Base-by-base conservation (phyloP, 1,284 basidiomycete species). In the Entoloma clypeatum region DNA sequence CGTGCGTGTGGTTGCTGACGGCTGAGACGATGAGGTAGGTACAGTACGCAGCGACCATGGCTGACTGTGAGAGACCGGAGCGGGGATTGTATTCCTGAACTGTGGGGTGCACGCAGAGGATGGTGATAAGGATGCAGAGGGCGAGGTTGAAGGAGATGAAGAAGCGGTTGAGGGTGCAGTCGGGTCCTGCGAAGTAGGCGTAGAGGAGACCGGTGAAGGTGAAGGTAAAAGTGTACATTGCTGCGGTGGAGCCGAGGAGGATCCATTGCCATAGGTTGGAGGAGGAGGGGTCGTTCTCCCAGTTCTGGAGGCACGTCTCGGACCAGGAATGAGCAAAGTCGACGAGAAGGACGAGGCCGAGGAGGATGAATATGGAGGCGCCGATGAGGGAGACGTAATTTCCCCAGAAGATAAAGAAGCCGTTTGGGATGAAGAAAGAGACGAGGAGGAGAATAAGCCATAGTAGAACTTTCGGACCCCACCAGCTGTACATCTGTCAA, bases 251-350 rank as follows among this genome's bases (percentile, higher is more conserved):
- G 13, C 90, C 86, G 48, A 99, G 83, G 41, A 99, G 82, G 45
- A 96, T 83, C 79, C 89, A 97, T 65, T 97, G 93, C 95, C 95
- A 99, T 39, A 95, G 68, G 50, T 88, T 89, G 8, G 92, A 94
- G 38, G 79, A 73, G 23, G 58, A 59, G 26, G 69, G 69, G 5
- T 83, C 83, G 45, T 81, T 78, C 62, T 97, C 94, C 92, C 92
- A 98, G 48, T 91, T 91, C 53, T 97, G 87, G 37, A 98, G 77
- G 59, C 95, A 98, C 9, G 85, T 94, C 66, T 99, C 95, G 23
- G 92, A 92, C 93, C 93, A 99, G 2, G 92, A 88, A 60, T 99
- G 96, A 0, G 95, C 96, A 61, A 99, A 98, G 72, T 99, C 95
- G 64, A 99, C 90, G 43, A 99, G 82, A 29, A 99, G 83, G 43